A percentile compares a stretch with the other conserved stretches of the same genome.
Evolutionary conservation across 768 basidiomycete species (phyloP).

Genomic region (Phylloporus scabripes): DNA sequence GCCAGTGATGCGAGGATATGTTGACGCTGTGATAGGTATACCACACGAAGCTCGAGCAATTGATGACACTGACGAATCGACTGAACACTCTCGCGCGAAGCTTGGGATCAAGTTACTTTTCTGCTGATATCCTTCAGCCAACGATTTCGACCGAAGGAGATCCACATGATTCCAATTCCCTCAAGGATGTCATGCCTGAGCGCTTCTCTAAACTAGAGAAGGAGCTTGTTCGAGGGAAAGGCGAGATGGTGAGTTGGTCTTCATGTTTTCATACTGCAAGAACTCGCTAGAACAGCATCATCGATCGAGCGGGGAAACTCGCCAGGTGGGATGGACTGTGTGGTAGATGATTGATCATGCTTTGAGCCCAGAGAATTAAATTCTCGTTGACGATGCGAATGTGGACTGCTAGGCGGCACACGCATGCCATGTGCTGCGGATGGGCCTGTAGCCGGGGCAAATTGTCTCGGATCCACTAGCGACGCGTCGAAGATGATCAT

Average conservation of each 20-base stretch:
- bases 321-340: background rate
- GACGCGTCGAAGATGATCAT: background rate
- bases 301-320: too few species aligned
- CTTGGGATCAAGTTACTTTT: constrained; percentile 55
- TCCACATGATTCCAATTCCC: constrained; percentile 33
- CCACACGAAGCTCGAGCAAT: constrained; percentile 71
- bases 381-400: background rate
- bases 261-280: background rate
- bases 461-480: background rate
- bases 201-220: constrained; percentile 77
- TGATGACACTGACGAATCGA: constrained; percentile 64
- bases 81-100: constrained; percentile 54
- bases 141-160: constrained; percentile 39
- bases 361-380: background rate
- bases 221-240: constrained; percentile 78
- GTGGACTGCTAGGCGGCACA: too few species aligned
- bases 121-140: constrained; percentile 50
- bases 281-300: too few species aligned
- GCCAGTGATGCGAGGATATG: background rate
- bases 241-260: constrained; percentile 66
- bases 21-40: constrained; percentile 44
- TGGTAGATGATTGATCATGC: background rate
- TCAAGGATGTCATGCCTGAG: constrained; percentile 74
- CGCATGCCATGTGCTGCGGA: too few species aligned
- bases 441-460: background rate